Conservation (phyloP, 2,329 filamentous ascomycete species). For the Ophiostoma piceae region DNA sequence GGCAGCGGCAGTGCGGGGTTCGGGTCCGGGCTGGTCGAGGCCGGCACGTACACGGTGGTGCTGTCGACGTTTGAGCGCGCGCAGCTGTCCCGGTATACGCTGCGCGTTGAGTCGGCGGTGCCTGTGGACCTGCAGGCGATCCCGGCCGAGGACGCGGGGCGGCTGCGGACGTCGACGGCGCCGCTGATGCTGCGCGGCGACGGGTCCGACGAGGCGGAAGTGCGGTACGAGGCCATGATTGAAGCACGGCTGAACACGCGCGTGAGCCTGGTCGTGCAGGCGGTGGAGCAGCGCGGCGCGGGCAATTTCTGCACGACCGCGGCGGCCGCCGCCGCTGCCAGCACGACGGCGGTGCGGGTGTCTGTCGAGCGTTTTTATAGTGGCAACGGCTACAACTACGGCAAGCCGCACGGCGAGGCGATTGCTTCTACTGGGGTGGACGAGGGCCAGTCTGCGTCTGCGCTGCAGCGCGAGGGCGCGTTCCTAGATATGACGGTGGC, state of each 20-base stretch:
- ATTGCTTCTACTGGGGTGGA: constrained; percentile 54
- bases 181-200: constrained; percentile 38
- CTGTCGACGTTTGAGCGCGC: constrained; percentile 85
- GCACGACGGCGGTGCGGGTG: constrained; percentile 52
- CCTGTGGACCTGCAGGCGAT: constrained; percentile 56
- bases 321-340: constrained; percentile 29
- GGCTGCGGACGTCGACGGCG: constrained; percentile 56
- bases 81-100: constrained; percentile 66
- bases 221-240: constrained; percentile 39
- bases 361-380: constrained; percentile 54
- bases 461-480: constrained; percentile 52
- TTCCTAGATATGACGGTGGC: constrained; percentile 61
- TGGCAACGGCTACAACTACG: not conserved
- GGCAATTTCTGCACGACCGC: constrained; percentile 29
- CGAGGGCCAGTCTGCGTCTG: not conserved
- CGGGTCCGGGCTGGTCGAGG: constrained; percentile 46
- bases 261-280: constrained; percentile 48
- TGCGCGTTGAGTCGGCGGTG: constrained; percentile 63
- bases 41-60: constrained; percentile 78
- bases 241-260: constrained; percentile 50
- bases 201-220: constrained; percentile 31
- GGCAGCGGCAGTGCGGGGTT: constrained; percentile 25
- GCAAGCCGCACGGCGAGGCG: constrained; percentile 39
- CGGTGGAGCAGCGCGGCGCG: constrained; percentile 23
- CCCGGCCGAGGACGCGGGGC: constrained; percentile 68